Percentiles rank a stretch among this genome's conserved stretches.
Conservation (phyloP, 306 rosid species). For the Ochetophila trinervis region DNA sequence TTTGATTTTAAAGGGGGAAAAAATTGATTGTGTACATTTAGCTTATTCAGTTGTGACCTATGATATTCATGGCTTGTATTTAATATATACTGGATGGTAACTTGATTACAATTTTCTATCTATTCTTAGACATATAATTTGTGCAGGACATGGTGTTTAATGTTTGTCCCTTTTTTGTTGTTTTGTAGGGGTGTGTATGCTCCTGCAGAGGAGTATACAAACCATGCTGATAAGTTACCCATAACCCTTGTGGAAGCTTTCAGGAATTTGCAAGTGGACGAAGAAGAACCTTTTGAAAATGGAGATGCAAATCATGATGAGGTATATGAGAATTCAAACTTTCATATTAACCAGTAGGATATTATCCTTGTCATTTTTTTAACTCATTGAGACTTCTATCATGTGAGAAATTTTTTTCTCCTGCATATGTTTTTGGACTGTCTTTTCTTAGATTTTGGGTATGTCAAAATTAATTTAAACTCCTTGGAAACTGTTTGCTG, state of each 20-base stretch:
- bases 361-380: neutral
- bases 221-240: conserved; percentile 58
- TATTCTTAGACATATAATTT: conserved; percentile 7
- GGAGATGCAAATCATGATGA: conserved; percentile 78
- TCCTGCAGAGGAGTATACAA: conserved; percentile 65
- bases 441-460: neutral
- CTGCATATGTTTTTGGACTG: neutral
- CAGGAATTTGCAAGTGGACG: conserved; percentile 70
- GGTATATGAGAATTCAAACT: conserved; percentile 35
- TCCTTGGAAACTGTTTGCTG: neutral
- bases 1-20: neutral
- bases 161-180: conserved; percentile 23
- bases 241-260: conserved; percentile 86
- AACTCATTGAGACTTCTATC: neutral
- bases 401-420: neutral
- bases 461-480: too few species aligned
- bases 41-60: neutral
- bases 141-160: conserved; percentile 15
- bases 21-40: neutral
- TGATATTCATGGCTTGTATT: neutral
- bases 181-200: conserved; percentile 62
- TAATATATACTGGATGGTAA: too few species aligned
- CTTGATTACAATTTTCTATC: neutral
- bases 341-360: neutral
- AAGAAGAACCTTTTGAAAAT: conserved; percentile 74